Evolutionary conservation across 2,329 filamentous ascomycete species (phyloP), one percentile per base, ranked within the genome.

Genomic region (Juglanconis oblonga): DNA sequence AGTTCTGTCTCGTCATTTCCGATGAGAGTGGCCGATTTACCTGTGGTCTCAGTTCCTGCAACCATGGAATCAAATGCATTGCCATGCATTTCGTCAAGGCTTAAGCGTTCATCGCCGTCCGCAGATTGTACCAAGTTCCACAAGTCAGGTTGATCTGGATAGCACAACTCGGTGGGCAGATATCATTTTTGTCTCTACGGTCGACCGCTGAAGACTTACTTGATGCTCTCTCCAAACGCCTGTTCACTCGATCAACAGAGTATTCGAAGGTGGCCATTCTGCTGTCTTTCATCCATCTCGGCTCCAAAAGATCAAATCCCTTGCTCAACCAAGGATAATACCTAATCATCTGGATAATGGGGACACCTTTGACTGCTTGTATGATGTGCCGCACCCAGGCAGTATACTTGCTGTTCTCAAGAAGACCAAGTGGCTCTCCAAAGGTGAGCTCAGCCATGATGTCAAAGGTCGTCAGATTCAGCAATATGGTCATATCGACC

Each of bases 381-480:
- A 67, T 55, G 17, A 74, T 67, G 3, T 66, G 36, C 5, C 66
- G 60, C 9, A 69, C 64, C 72, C 72, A 75, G 33, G 65, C 67
- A 13, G 66, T 58, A 38, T 67, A 66, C 52, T 36, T 47, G 64
- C 68, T 70, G 36, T 67, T 64, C 38, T 69, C 62, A 4, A 76
- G 65, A 57, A 69, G 71, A 14, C 69, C 69, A 62, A 77, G 77
- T 1, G 74, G 70, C 58, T 78, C 73, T 7, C 76, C 77, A 61
- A 79, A 79, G 0, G 74, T 71, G 33, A 80, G 70, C 57, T 79
- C 77, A 17, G 76, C 76, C 49, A 75, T 70, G 36, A 76, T 69
- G 64, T 76, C 75, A 63, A 77, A 76, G 1, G 73, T 69, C 3
- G 70, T 57, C 33, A 63, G 64, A 35, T 68, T 67, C 42, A 62